phyloP scores from a whole-genome alignment of 441 rosid genomes.

The Raphanus hybrid region DNA sequence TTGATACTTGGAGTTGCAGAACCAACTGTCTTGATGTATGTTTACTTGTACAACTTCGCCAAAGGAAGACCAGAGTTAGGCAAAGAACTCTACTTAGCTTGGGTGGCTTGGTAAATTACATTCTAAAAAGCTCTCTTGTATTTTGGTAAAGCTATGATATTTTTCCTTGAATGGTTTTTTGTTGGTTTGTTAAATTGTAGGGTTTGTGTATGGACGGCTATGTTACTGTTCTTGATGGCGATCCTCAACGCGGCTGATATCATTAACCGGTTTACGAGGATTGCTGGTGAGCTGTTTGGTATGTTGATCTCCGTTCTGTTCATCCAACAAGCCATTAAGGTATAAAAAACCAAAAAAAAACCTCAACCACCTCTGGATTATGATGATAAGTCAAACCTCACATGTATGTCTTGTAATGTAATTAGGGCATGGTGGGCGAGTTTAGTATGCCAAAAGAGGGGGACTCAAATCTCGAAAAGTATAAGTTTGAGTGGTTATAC shows the following conservation, averaged over 20 bases:
- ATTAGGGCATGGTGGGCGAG: conserved; percentile 72
- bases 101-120: conserved; percentile 79
- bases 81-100: conserved; percentile 66
- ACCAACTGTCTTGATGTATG: conserved; percentile 92
- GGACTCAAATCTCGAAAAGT: conserved; percentile 53
- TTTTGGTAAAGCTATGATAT: conserved; percentile 4
- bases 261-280: conserved; percentile 73
- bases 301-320: conserved; percentile 86
- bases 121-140: not conserved
- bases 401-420: not conserved
- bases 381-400: not conserved
- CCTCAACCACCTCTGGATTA: not conserved
- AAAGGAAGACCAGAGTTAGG: conserved; percentile 66
- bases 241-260: conserved; percentile 65
- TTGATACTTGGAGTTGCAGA: conserved; percentile 89
- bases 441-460: conserved; percentile 60
- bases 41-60: conserved; percentile 73
- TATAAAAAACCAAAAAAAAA: conserved; percentile 30
- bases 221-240: conserved; percentile 68
- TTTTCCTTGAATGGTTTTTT: not conserved
- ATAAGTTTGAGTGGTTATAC: conserved; percentile 75
- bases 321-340: conserved; percentile 85
- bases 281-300: conserved; percentile 88
- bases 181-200: conserved; percentile 39
- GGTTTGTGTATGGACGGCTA: conserved; percentile 92